Evolutionary conservation across 495 filamentous ascomycete species (phyloP).

Genomic region (Apiosordaria backusii): DNA sequence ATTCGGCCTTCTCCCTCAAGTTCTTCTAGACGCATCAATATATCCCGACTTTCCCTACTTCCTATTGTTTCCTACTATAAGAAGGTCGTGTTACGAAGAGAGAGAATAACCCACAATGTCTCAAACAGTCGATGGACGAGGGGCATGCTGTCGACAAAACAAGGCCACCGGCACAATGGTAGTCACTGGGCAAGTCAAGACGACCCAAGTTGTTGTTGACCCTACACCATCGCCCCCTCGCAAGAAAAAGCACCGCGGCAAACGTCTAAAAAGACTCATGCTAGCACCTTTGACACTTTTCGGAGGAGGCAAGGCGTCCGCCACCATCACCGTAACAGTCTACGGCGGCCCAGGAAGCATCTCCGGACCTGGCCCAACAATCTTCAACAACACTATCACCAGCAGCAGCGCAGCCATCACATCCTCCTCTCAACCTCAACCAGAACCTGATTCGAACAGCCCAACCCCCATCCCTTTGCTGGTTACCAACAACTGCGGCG

Average conservation of each 20-base stretch:
- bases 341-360: background rate
- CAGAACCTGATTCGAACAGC: constrained; percentile 7
- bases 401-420: background rate
- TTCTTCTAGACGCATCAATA: background rate
- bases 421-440: background rate
- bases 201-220: background rate
- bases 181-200: background rate
- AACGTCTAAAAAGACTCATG: background rate
- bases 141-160: background rate
- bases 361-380: background rate
- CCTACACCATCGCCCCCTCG: background rate
- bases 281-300: background rate
- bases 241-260: background rate
- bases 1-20: background rate
- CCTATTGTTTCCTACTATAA: background rate
- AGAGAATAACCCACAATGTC: background rate
- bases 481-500: constrained; percentile 63
- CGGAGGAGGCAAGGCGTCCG: background rate
- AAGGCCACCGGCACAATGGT: background rate
- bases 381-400: constrained; percentile 2
- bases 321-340: background rate
- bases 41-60: background rate
- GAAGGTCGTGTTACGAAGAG: background rate
- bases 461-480: constrained; percentile 44
- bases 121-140: background rate